Conservation (phyloP, 306 rosid species). For the Alnus glutinosa region DNA sequence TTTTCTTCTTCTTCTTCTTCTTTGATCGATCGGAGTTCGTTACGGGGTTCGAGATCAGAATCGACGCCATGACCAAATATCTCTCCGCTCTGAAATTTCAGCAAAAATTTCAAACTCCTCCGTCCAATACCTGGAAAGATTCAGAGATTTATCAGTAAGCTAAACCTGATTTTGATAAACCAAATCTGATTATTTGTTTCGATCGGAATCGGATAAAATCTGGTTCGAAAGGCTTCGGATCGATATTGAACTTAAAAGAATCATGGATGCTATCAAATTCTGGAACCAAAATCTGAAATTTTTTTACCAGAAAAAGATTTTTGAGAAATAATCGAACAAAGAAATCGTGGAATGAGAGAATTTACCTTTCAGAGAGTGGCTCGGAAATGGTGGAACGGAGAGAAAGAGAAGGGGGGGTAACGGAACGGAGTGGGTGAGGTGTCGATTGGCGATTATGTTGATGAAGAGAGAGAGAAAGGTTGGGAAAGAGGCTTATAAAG, state of each 20-base stretch:
- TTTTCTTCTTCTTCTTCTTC: conserved; percentile 65
- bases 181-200: neutral
- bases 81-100: neutral
- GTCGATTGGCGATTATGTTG: conserved; percentile 24
- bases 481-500: conserved; percentile 48
- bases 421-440: conserved; percentile 56
- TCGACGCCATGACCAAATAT: conserved; percentile 44
- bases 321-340: neutral
- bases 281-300: neutral
- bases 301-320: neutral
- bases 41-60: conserved; percentile 52
- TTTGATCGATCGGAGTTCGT: conserved; percentile 54
- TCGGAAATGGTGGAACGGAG: neutral
- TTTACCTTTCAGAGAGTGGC: conserved; percentile 4
- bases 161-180: neutral
- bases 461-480: conserved; percentile 37
- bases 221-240: neutral
- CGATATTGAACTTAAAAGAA: neutral
- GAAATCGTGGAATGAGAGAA: neutral
- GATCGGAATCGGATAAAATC: neutral
- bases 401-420: conserved; percentile 17
- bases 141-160: neutral
- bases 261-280: neutral
- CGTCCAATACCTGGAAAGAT: neutral
- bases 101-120: neutral